Evolutionary conservation across 345 rosid species (phyloP), one percentile per base, ranked within the genome.

Genomic region (Theobroma cacao): DNA sequence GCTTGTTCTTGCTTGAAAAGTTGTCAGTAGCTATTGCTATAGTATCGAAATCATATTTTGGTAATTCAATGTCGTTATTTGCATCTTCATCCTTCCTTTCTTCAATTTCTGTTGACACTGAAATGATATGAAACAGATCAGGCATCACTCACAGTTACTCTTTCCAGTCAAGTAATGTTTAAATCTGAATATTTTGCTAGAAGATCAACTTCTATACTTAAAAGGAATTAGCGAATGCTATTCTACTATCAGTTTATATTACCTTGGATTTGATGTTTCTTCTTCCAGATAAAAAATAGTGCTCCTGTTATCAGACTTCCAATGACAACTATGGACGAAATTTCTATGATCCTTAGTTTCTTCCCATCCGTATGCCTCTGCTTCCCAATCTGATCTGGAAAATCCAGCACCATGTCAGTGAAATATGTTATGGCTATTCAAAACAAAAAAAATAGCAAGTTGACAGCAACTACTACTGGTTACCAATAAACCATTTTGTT

Each of bases 1-100:
- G 43, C 43, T 66, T 43, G 56, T 84, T 85, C 6, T 26, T 56
- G 1, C 24, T 7, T 0, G 83, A 80, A 74, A 85, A 87, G 64
- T 76, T 66, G 55, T 75, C 24, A 0, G 88, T 85, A 3, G 90
- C 88, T 24, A 28, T 59, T n/a, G 76, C 59, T 34, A 88, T 67
- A 13, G 79, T 72, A 40, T 20, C 34, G 28, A 85, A 79, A 59
- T 84, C 78, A 59, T 3, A 80, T 24, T 64, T 31, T 9, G 84
- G 83, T 26, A 85, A 63, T 34, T 86, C 84, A 20, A 76, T 41
- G 4, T 79, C 80, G 53, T 78, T 62, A n/a, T 75, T 9, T 38
- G 40, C 28, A 18, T 20, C 48, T 15, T 65, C 71, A n/a, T 65
- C 41, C 22, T 3, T 63, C 8, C n/a, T 17, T 7, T 15, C 55